Percentiles rank a stretch among this genome's conserved stretches.
phyloP scores from a whole-genome alignment of 148 eudicot genomes.

The Vaccinium macrocarpon region DNA sequence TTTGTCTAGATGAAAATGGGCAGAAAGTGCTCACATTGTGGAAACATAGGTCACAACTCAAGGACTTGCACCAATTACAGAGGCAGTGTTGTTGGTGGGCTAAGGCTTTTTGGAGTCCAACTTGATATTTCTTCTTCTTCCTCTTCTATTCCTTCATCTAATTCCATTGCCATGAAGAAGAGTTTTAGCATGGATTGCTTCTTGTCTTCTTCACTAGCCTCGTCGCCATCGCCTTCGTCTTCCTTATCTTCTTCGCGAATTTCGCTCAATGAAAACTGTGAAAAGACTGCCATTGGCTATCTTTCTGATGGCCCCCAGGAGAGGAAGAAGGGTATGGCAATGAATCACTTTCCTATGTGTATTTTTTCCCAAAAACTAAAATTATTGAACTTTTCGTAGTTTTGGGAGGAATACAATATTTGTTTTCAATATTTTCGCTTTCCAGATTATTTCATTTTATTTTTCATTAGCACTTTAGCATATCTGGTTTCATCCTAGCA shows the following conservation, averaged over 20 bases:
- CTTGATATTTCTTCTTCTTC: constrained; percentile 34
- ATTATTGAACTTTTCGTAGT: no score
- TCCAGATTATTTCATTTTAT: not conserved
- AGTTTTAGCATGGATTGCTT: constrained; percentile 46
- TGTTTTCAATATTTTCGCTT: not conserved
- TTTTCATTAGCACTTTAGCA: not conserved
- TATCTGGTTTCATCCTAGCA: not conserved
- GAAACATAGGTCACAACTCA: constrained; percentile 57
- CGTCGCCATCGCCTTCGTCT: constrained; percentile 35
- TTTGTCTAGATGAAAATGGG: constrained; percentile 36
- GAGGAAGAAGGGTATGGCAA: constrained; percentile 44
- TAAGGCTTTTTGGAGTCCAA: constrained; percentile 55
- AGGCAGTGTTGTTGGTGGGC: constrained; percentile 17
- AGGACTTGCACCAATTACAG: constrained; percentile 46
- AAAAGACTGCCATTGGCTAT: constrained; percentile 33
- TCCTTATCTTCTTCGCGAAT: constrained; percentile 26
- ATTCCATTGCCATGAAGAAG: constrained; percentile 35
- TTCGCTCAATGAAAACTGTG: constrained; percentile 26
- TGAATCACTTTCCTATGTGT: not conserved
- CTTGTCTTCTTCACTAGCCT: constrained; percentile 30
- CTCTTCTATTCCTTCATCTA: constrained; percentile 6
- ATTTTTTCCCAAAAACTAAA: no score
- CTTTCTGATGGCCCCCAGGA: constrained; percentile 46
- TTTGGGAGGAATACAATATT: no score
- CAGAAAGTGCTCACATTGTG: constrained; percentile 66